Conservation (phyloP, 306 rosid genomes). For the Castanea crenata region DNA sequence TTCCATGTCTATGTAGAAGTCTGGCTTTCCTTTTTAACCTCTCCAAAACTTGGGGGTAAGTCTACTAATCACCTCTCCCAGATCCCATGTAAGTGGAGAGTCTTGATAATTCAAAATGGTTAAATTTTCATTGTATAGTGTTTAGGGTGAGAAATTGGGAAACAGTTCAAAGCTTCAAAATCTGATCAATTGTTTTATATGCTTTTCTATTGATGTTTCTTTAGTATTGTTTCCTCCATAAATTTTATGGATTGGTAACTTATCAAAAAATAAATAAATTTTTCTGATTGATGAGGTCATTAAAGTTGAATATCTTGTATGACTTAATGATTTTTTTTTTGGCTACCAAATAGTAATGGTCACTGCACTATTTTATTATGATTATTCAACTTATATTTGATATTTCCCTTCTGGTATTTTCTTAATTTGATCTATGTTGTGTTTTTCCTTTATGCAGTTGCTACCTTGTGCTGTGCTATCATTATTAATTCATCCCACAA, state of each 20-base stretch:
- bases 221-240: neutral
- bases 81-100: too few relatives aligned
- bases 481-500: conserved; percentile 60
- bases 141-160: neutral
- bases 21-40: too few relatives aligned
- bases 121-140: neutral
- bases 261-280: too few relatives aligned
- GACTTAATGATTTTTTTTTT: neutral
- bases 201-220: neutral
- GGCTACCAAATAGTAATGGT: neutral
- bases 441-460: conserved; percentile 38
- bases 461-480: conserved; percentile 60
- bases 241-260: neutral
- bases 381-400: neutral
- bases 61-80: too few relatives aligned
- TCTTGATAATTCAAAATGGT: neutral
- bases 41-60: too few relatives aligned
- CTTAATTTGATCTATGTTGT: neutral
- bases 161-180: neutral
- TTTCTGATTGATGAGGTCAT: neutral
- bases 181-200: neutral
- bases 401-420: neutral
- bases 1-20: too few relatives aligned
- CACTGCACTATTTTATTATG: neutral
- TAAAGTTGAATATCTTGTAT: neutral